phyloP scores from a whole-genome alignment of 495 filamentous ascomycete species.

The Lasiosphaeris hirsuta region DNA sequence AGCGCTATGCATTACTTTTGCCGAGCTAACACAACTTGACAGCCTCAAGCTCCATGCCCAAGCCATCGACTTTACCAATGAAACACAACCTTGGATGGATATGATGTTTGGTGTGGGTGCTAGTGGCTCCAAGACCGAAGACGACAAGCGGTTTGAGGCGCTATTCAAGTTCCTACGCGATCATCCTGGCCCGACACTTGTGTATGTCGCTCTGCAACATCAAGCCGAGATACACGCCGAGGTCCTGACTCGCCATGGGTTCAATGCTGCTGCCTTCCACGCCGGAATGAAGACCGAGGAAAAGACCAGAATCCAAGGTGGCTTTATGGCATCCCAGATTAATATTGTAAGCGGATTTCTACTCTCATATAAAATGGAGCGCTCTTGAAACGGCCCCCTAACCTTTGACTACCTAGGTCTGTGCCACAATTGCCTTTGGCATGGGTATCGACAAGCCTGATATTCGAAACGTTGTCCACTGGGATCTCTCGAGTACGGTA shows the following conservation, averaged over 20 bases:
- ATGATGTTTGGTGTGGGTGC: not conserved
- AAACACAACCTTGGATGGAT: not conserved
- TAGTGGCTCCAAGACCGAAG: slow-evolving; percentile 16
- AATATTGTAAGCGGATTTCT: slow-evolving; percentile 40
- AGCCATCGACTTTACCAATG: slow-evolving; percentile 21
- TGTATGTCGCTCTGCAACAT: slow-evolving; percentile 55
- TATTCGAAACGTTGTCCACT: slow-evolving; percentile 58
- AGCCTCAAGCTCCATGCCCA: slow-evolving; percentile 48
- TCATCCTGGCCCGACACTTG: slow-evolving; percentile 51
- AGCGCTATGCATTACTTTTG: no score
- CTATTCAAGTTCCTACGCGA: slow-evolving; percentile 45
- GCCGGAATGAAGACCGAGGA: slow-evolving; percentile 45
- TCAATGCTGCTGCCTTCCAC: slow-evolving; percentile 49
- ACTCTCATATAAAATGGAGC: no score
- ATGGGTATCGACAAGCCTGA: slow-evolving; percentile 60
- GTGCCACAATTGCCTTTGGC: slow-evolving; percentile 59
- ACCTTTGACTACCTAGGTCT: no score
- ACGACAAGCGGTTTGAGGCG: slow-evolving; percentile 39
- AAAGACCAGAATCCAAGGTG: slow-evolving; percentile 46
- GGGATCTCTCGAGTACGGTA: slow-evolving; percentile 50
- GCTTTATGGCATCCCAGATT: slow-evolving; percentile 48
- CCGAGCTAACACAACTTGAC: not conserved
- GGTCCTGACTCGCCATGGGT: slow-evolving; percentile 31
- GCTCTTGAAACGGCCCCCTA: no score
- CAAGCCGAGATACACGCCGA: slow-evolving; percentile 46